Evolutionary conservation across 306 rosid genomes (phyloP), one percentile per base, ranked within the genome.

Genomic region (Quercus berberidifolia): DNA sequence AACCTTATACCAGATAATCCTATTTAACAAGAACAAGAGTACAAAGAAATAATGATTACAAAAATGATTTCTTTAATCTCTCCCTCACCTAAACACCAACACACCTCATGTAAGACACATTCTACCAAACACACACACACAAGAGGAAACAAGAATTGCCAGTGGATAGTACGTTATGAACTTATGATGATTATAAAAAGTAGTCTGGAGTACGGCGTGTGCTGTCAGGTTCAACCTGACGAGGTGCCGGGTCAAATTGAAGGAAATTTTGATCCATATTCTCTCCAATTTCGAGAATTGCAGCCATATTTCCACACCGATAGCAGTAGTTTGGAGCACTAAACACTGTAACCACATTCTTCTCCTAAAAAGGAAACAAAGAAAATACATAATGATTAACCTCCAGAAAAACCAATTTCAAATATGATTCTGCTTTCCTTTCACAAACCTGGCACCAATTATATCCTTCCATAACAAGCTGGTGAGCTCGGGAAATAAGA

Each of bases 401-500:
- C 81, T 35, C 43, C 26, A 18, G 62, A 72, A 73, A 52, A 54
- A 72, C 68, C 5, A 63, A 26, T 65, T 12, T 23, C 13, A 80
- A 78, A 59, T 3, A 41, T 23, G 33, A 30, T 15, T 76, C 25
- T 35, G 55, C 76, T 20, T 59, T 33, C 28, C 65, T 35, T 64
- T 74, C 25, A 72, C 85, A 56, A 76, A 88, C 89, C 92, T 89
- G 90, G 80, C 87, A 79, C 89, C 86, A 89, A 72, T 86, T 89
- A 79, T 82, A 86, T 52, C 90, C 92, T 73, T 89, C 92, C 92
- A 89, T 86, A 46, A 84, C 87, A 78, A 86, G 92, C 75, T 89
- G 90, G 83, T 84, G 89, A 21, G 90, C 92, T 82, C 90, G 82
- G 41, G 92, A 89, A 49, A 89, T 86, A 73, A 86, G 90, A 58